Conservation (phyloP, 1,139 yeast species). For the Barnettozyma hawaiiensis region DNA sequence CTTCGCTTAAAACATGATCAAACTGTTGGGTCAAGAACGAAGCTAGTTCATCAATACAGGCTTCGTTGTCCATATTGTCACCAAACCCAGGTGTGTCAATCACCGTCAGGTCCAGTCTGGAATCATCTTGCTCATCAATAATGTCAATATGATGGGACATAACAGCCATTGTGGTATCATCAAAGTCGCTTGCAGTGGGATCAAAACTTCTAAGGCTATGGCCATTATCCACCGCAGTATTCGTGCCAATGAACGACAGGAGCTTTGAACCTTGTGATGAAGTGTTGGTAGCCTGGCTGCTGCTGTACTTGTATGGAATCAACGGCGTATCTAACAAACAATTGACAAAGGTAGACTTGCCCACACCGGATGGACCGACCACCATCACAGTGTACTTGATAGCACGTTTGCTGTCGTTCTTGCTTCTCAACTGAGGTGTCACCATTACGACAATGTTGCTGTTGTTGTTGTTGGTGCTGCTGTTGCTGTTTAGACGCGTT, state of each 20-base stretch:
- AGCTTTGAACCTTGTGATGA: slow-evolving; percentile 26
- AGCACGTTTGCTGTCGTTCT: slow-evolving; percentile 79
- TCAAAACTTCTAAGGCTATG: slow-evolving; percentile 38
- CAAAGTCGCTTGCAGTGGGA: slow-evolving; percentile 34
- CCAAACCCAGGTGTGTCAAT: slow-evolving; percentile 82
- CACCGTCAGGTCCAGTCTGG: slow-evolving; percentile 52
- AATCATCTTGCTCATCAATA: slow-evolving; percentile 49
- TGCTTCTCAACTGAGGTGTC: slow-evolving; percentile 45
- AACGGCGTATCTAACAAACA: slow-evolving; percentile 61
- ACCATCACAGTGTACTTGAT: slow-evolving; percentile 76
- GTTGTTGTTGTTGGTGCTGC: too few species aligned
- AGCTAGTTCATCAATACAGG: slow-evolving; percentile 64
- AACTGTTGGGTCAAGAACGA: slow-evolving; percentile 81
- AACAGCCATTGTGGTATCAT: slow-evolving; percentile 53
- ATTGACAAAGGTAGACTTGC: slow-evolving; percentile 79
- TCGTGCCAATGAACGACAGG: slow-evolving; percentile 31
- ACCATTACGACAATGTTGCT: slow-evolving; percentile 5
- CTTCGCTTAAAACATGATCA: slow-evolving; percentile 72
- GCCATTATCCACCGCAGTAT: slow-evolving; percentile 29
- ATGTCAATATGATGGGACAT: slow-evolving; percentile 62
- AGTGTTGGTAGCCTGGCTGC: slow-evolving; percentile 26
- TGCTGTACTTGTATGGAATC: slow-evolving; percentile 53
- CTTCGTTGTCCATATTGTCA: slow-evolving; percentile 58
- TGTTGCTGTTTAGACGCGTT: neutral
- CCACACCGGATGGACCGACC: slow-evolving; percentile 72